Conservation (phyloP, 345 rosid genomes). For the Melastoma malabathricum region DNA sequence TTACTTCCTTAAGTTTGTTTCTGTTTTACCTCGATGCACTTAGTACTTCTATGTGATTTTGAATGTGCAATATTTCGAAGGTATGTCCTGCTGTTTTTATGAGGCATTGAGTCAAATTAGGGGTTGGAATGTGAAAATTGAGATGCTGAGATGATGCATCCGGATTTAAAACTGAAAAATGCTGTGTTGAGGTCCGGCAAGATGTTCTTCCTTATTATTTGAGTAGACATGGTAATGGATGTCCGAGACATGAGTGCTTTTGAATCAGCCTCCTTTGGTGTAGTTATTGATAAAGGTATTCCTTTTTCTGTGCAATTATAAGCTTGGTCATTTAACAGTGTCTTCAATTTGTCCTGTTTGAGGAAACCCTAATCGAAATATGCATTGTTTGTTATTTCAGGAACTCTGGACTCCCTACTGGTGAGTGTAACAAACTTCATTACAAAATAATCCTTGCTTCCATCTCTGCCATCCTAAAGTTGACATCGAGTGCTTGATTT, state of each 20-base stretch:
- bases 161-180: background rate
- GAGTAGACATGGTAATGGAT: constrained; percentile 59
- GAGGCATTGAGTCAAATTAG: background rate
- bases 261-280: constrained; percentile 49
- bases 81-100: no score
- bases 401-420: constrained; percentile 82
- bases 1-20: no score
- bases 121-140: background rate
- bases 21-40: no score
- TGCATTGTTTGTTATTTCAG: constrained; percentile 25
- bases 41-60: no score
- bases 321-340: background rate
- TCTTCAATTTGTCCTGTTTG: constrained; percentile 8
- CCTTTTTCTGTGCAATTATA: background rate
- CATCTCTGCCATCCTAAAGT: constrained; percentile 1
- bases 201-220: background rate
- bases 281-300: constrained; percentile 77
- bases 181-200: background rate
- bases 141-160: no score
- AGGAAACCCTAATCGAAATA: no score
- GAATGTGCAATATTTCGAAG: no score
- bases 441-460: background rate
- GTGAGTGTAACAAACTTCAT: constrained; percentile 29
- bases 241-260: constrained; percentile 63
- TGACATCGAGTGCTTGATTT: constrained; percentile 1